A percentile compares a stretch with the other conserved stretches of the same genome.
phyloP scores from a whole-genome alignment of 2,329 filamentous ascomycete genomes.

The Claviceps sorghi region DNA sequence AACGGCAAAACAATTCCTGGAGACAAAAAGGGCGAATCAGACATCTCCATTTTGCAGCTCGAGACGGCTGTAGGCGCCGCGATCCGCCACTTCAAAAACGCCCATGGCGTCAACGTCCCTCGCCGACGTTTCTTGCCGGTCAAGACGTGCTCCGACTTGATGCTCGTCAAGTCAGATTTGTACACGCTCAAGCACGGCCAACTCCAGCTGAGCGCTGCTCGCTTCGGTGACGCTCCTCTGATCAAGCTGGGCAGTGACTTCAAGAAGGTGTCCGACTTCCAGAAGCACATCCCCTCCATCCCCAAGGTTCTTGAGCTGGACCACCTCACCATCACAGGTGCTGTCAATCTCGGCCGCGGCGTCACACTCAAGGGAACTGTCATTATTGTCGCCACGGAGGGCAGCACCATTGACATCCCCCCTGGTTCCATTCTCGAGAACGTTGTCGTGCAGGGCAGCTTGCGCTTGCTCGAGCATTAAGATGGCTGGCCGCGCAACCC shows the following conservation, averaged over 20 bases:
- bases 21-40: constrained; percentile 99
- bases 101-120: constrained; percentile 96
- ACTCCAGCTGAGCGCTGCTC: constrained; percentile 89
- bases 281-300: constrained; percentile 73
- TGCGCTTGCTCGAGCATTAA: constrained; percentile 58
- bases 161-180: constrained; percentile 98
- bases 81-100: constrained; percentile 97
- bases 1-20: constrained; percentile 98
- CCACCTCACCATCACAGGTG: constrained; percentile 93
- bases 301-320: constrained; percentile 85
- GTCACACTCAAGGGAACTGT: constrained; percentile 96
- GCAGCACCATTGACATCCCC: constrained; percentile 93
- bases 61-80: constrained; percentile 97
- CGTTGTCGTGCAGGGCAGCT: constrained; percentile 93
- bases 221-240: constrained; percentile 89
- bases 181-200: constrained; percentile 98
- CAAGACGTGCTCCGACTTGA: constrained; percentile 98
- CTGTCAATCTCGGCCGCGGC: constrained; percentile 89
- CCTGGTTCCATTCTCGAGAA: constrained; percentile 96
- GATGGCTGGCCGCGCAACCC: background rate
- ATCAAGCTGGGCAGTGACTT: constrained; percentile 99
- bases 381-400: constrained; percentile 96
- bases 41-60: constrained; percentile 93
- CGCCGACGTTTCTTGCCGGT: constrained; percentile 96
- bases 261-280: constrained; percentile 99